A percentile compares a stretch with the other conserved stretches of the same genome.
phyloP scores from a whole-genome alignment of 2,329 filamentous ascomycete species.

The Gnomoniopsis smithogilvyi region DNA sequence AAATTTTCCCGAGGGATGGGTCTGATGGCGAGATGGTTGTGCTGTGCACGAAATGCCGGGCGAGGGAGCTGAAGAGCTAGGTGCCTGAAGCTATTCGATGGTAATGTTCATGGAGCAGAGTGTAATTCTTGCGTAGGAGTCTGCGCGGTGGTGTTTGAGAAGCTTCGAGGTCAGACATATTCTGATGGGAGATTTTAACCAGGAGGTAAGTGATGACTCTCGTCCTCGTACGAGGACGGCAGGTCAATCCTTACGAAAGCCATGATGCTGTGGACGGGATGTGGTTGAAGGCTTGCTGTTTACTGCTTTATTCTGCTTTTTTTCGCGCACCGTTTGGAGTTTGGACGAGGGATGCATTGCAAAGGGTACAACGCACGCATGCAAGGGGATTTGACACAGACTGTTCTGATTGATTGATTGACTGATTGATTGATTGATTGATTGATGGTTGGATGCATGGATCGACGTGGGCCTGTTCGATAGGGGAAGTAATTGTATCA shows the following conservation, averaged over 20 bases:
- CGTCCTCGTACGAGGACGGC: not conserved
- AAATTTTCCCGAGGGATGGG: conserved; percentile 59
- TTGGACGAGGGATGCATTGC: conserved; percentile 3
- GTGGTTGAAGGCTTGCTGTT: not conserved
- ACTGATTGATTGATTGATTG: not conserved
- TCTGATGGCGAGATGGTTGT: conserved; percentile 47
- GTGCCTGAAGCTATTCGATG: conserved; percentile 1
- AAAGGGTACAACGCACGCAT: not conserved
- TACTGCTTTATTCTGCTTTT: conserved; percentile 10
- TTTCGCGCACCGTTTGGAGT: conserved; percentile 14
- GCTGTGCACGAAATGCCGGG: conserved; percentile 59
- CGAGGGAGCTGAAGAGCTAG: conserved; percentile 54
- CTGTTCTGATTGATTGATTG: conserved; percentile 3
- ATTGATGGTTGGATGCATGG: conserved; percentile 1
- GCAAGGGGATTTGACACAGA: not conserved
- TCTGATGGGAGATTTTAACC: not conserved
- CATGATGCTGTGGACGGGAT: conserved; percentile 4
- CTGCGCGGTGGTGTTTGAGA: not conserved
- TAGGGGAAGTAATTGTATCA: conserved; percentile 9
- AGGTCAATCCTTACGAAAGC: conserved; percentile 10
- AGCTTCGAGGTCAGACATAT: not conserved
- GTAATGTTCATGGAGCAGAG: not conserved
- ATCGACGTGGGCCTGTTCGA: not conserved
- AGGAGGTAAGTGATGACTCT: conserved; percentile 5
- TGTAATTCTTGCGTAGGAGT: not conserved